phyloP scores from a whole-genome alignment of 2,329 filamentous ascomycete species.

The Coniochaeta hoffmannii region DNA sequence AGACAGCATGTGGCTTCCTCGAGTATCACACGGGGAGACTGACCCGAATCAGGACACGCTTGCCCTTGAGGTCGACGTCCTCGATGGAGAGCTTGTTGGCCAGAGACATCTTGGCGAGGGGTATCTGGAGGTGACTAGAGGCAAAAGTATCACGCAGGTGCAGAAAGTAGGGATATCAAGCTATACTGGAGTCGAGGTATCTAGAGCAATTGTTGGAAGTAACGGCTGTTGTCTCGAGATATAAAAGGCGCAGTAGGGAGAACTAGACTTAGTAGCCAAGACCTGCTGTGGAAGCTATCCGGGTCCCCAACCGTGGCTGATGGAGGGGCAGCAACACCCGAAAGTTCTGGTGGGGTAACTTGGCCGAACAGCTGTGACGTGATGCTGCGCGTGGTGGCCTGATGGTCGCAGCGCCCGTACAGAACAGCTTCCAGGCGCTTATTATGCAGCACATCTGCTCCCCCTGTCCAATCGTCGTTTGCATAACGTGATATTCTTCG shows the following conservation, averaged over 20 bases:
- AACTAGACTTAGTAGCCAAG: neutral
- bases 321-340: neutral
- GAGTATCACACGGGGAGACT: conserved; percentile 27
- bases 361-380: neutral
- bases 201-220: neutral
- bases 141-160: neutral
- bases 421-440: too few relatives aligned
- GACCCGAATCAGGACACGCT: conserved; percentile 95
- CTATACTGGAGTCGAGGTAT: neutral
- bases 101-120: conserved; percentile 71
- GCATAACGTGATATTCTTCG: too few relatives aligned
- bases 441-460: too few relatives aligned
- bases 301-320: neutral
- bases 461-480: too few relatives aligned
- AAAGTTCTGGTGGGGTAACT: neutral
- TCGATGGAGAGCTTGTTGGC: conserved; percentile 96
- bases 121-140: neutral
- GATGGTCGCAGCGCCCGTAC: neutral
- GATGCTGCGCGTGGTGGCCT: neutral
- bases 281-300: neutral
- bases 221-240: neutral
- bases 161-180: neutral
- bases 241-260: neutral
- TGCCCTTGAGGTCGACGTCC: conserved; percentile 95
- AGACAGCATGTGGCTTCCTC: neutral